Conservation (phyloP, 2,329 filamentous ascomycete genomes). For the Colletotrichum plurivorum region DNA sequence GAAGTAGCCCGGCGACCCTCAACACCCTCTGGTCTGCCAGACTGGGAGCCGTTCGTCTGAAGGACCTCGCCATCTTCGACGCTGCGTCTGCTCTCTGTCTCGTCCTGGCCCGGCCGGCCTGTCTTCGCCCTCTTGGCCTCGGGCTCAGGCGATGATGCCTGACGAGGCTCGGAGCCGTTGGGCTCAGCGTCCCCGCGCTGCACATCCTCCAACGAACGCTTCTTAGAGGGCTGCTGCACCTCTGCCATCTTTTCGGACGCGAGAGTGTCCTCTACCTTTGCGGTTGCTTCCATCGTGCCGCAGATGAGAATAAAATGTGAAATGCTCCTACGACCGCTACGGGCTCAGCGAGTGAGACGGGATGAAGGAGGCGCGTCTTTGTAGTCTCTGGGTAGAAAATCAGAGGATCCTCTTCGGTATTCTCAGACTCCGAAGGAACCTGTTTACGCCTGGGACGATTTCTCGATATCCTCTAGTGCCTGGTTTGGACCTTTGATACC, state of each 20-base stretch:
- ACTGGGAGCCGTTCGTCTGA: slow-evolving; percentile 1
- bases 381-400: neutral
- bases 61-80: slow-evolving; percentile 44
- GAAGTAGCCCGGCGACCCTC: neutral
- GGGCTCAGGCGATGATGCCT: slow-evolving; percentile 29
- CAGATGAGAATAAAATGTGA: neutral
- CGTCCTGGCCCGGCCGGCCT: neutral
- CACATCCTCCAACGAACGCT: slow-evolving; percentile 47
- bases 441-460: too few relatives aligned
- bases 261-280: neutral
- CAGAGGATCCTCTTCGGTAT: too few relatives aligned
- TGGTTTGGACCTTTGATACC: too few relatives aligned
- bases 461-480: too few relatives aligned
- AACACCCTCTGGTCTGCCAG: neutral
- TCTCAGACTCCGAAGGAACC: too few relatives aligned
- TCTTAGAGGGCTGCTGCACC: slow-evolving; percentile 42
- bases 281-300: slow-evolving; percentile 31
- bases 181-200: slow-evolving; percentile 24
- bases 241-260: neutral
- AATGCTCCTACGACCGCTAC: neutral
- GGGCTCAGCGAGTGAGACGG: neutral
- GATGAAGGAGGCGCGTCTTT: neutral
- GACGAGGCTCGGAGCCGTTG: slow-evolving; percentile 22
- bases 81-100: slow-evolving; percentile 5
- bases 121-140: slow-evolving; percentile 43